Evolutionary conservation across 805 yeast species (phyloP).

Genomic region (Metschnikowia lochheadii): DNA sequence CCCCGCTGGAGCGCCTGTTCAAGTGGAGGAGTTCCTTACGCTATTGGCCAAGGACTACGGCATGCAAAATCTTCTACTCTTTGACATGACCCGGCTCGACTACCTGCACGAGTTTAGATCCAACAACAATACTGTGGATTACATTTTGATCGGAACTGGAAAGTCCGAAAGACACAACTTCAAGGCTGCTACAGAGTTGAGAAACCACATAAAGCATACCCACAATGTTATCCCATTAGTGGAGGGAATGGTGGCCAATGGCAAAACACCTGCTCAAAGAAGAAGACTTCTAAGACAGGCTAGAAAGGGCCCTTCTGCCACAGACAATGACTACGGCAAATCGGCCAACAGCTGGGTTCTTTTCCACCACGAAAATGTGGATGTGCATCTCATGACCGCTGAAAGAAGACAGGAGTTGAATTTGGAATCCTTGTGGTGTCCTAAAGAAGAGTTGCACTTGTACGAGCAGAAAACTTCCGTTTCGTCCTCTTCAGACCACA

Average conservation of each 20-base stretch:
- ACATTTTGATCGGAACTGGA: slow-evolving; percentile 64
- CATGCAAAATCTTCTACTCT: slow-evolving; percentile 53
- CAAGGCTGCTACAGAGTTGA: slow-evolving; percentile 61
- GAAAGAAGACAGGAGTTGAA: slow-evolving; percentile 65
- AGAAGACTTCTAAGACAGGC: slow-evolving; percentile 48
- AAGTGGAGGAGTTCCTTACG: slow-evolving; percentile 42
- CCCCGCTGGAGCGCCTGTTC: slow-evolving; percentile 56
- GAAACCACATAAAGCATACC: slow-evolving; percentile 51
- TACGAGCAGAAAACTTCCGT: slow-evolving; percentile 19
- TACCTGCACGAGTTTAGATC: slow-evolving; percentile 28
- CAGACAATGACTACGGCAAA: slow-evolving; percentile 54
- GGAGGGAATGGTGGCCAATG: slow-evolving; percentile 69
- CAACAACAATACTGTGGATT: slow-evolving; percentile 28
- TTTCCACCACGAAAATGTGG: slow-evolving; percentile 67
- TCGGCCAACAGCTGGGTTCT: slow-evolving; percentile 77
- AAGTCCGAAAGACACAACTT: slow-evolving; percentile 71
- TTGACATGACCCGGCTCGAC: slow-evolving; percentile 53
- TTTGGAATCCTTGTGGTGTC: slow-evolving; percentile 66
- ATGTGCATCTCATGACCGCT: slow-evolving; percentile 68
- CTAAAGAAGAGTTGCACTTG: slow-evolving; percentile 33
- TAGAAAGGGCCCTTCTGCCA: slow-evolving; percentile 48
- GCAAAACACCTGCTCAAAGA: slow-evolving; percentile 38
- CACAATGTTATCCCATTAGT: slow-evolving; percentile 41
- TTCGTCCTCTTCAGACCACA: slow-evolving; percentile 19
- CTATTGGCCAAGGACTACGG: slow-evolving; percentile 61